These are phyloP conservation scores for Candida quercuum DNA, from an alignment of 805 yeast genomes.

Conservation along the genomic window DNA sequence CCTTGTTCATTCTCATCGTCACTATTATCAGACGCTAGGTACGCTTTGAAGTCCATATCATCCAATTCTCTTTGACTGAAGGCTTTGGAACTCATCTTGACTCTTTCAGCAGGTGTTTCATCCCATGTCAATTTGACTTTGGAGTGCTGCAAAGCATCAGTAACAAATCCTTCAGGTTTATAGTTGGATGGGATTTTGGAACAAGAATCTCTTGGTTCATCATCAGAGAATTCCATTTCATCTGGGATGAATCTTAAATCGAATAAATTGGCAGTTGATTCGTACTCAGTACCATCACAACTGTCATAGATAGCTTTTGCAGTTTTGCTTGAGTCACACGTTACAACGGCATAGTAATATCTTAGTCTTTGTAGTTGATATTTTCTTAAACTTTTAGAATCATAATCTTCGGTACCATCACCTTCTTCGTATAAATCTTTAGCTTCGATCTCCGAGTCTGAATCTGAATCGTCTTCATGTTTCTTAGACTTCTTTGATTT, in stretches of 20 bases:
- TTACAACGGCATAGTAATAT: conserved; percentile 88
- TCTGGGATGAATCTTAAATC: conserved; percentile 92
- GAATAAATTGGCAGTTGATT: conserved; percentile 90
- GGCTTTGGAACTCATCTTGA: conserved; percentile 67
- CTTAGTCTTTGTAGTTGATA: conserved; percentile 91
- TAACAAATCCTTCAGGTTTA: conserved; percentile 74
- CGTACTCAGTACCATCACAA: conserved; percentile 94
- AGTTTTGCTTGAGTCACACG: conserved; percentile 68
- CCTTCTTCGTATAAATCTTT: conserved; percentile 73
- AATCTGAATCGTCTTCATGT: conserved; percentile 39
- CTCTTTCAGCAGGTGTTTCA: conserved; percentile 91
- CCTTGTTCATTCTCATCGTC: conserved; percentile 37
- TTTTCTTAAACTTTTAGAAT: conserved; percentile 74
- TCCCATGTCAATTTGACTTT: conserved; percentile 98
- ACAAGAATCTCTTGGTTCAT: conserved; percentile 71
- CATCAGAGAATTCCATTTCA: conserved; percentile 81
- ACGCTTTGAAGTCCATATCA: conserved; percentile 89
- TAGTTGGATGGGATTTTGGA: conserved; percentile 68
- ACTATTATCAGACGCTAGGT: conserved; percentile 75
- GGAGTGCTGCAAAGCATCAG: conserved; percentile 95
- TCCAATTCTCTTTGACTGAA: conserved; percentile 86
- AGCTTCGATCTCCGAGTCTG: conserved; percentile 55
- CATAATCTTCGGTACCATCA: conserved; percentile 78
- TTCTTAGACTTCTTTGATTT: conserved; percentile 32
- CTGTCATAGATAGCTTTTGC: conserved; percentile 73